Percentiles rank a stretch among this genome's conserved stretches.
Conservation (phyloP, 371 early-diverging fungal genomes). For the Mortierella sp. region DNA sequence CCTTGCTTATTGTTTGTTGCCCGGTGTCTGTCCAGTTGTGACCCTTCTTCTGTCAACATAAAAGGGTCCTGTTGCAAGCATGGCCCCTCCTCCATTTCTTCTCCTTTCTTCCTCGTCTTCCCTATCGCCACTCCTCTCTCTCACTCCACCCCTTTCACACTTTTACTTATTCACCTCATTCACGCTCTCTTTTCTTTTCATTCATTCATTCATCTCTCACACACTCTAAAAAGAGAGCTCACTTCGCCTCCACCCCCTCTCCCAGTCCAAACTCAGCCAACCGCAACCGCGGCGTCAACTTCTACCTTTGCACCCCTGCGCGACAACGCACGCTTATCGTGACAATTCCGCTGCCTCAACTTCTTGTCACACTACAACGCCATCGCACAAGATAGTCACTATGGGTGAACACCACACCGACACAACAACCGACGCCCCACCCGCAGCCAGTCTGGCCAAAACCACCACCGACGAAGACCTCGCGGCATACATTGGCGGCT, state of each 20-base stretch:
- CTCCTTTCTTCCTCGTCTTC: not conserved
- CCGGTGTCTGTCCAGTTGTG: not conserved
- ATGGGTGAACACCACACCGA: constrained; percentile 16
- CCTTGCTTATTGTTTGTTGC: not conserved
- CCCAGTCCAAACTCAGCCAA: not conserved
- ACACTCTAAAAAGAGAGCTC: too few species aligned
- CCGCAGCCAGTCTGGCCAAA: not conserved
- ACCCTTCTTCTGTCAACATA: not conserved
- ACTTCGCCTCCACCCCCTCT: not conserved
- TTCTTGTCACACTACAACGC: not conserved
- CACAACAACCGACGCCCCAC: not conserved
- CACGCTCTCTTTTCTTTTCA: not conserved
- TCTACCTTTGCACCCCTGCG: not conserved
- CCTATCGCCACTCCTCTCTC: not conserved
- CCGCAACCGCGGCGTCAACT: not conserved
- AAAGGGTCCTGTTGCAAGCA: not conserved
- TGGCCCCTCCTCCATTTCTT: not conserved
- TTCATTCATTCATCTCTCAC: not conserved
- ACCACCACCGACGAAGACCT: not conserved
- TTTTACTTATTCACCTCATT: not conserved
- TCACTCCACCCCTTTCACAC: constrained; percentile 1
- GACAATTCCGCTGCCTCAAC: not conserved
- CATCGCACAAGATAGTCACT: constrained; percentile 7
- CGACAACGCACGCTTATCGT: not conserved
- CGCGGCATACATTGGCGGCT: not conserved